phyloP scores from a whole-genome alignment of 441 rosid genomes.

The Capsella rubella region DNA sequence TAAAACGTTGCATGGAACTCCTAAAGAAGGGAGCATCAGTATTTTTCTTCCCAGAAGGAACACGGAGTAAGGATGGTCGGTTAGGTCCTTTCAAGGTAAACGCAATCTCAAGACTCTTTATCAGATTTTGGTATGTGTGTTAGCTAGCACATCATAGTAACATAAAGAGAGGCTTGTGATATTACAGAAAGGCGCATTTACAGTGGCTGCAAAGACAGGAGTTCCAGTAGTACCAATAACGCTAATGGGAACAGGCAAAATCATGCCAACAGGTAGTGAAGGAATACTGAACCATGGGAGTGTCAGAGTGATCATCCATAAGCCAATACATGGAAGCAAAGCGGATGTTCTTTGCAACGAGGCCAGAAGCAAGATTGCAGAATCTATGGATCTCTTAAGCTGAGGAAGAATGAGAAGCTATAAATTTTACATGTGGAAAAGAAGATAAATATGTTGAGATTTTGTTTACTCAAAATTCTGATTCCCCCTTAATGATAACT shows the following conservation, averaged over 20 bases:
- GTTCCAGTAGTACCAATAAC: conserved; percentile 88
- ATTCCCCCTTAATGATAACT: background rate
- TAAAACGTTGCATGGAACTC: conserved; percentile 82
- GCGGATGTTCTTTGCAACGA: conserved; percentile 62
- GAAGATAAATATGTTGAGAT: conserved; percentile 1
- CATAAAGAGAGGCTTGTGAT: conserved; percentile 14
- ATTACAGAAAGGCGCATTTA: conserved; percentile 90
- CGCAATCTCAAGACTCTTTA: conserved; percentile 10
- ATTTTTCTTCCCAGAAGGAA: conserved; percentile 91
- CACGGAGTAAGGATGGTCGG: conserved; percentile 84
- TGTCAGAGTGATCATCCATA: conserved; percentile 74
- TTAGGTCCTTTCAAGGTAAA: conserved; percentile 87
- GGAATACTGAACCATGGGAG: conserved; percentile 67
- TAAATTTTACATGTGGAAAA: conserved; percentile 25
- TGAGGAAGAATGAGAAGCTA: conserved; percentile 35
- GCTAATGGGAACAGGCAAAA: conserved; percentile 80
- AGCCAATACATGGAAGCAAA: conserved; percentile 73
- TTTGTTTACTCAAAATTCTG: background rate
- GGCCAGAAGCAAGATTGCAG: conserved; percentile 73
- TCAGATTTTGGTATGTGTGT: conserved; percentile 12
- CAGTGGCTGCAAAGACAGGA: conserved; percentile 80
- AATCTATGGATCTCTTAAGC: conserved; percentile 47
- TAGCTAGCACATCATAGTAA: background rate
- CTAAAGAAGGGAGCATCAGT: conserved; percentile 84
- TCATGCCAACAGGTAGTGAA: conserved; percentile 88